Evolutionary conservation across 345 rosid genomes (phyloP).

Genomic region (Eutrema yunnanense): DNA sequence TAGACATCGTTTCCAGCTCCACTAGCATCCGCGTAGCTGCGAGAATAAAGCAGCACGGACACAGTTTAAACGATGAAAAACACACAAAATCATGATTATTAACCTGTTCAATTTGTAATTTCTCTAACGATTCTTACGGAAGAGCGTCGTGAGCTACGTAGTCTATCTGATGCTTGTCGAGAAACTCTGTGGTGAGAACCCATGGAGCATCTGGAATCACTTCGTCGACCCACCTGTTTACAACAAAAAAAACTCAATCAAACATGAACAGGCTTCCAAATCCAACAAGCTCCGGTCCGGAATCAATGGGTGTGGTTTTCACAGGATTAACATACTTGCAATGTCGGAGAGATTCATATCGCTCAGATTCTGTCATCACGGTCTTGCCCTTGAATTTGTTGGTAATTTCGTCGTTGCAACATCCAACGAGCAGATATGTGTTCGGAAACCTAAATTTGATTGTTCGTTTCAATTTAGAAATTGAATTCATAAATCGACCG

Average conservation of each 20-base stretch:
- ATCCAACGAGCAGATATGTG: constrained; percentile 55
- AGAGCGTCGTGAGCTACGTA: constrained; percentile 68
- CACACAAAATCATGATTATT: background rate
- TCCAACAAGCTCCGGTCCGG: background rate
- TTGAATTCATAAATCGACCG: background rate
- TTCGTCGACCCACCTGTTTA: constrained; percentile 66
- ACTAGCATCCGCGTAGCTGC: constrained; percentile 67
- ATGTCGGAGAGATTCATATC: constrained; percentile 63
- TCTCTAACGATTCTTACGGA: constrained; percentile 36
- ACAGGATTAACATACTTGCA: constrained; percentile 40
- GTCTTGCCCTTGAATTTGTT: constrained; percentile 65
- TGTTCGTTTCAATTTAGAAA: background rate
- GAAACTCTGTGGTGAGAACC: constrained; percentile 57
- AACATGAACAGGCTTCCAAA: background rate
- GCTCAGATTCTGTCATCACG: constrained; percentile 61
- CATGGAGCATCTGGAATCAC: constrained; percentile 78
- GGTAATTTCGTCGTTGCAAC: constrained; percentile 60
- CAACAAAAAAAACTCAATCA: background rate
- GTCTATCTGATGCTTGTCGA: constrained; percentile 56
- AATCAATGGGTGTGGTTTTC: background rate
- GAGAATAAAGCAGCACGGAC: background rate
- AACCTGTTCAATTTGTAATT: background rate
- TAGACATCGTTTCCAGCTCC: constrained; percentile 72
- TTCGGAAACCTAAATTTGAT: constrained; percentile 47
- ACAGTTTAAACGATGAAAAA: background rate